A percentile compares a stretch with the other conserved stretches of the same genome.
phyloP scores from a whole-genome alignment of 1,284 basidiomycete species.

The Kalmanozyma brasiliensis region DNA sequence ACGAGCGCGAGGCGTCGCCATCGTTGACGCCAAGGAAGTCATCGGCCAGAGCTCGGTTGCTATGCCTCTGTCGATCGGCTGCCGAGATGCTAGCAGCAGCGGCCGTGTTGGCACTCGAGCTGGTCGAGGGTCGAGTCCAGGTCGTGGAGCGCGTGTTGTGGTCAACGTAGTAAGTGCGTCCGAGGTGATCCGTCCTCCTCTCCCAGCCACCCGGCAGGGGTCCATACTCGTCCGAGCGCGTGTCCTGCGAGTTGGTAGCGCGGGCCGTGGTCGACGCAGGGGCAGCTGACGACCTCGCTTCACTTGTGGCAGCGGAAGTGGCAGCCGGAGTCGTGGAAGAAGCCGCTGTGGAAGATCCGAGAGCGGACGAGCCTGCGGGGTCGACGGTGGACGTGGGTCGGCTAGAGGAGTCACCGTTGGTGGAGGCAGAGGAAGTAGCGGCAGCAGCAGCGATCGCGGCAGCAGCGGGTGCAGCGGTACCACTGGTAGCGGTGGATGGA shows the following conservation, averaged over 20 bases:
- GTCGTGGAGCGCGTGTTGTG: slow-evolving; percentile 94
- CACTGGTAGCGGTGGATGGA: slow-evolving; percentile 37
- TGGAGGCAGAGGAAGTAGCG: slow-evolving; percentile 21
- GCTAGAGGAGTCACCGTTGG: slow-evolving; percentile 27
- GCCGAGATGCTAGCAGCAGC: slow-evolving; percentile 57
- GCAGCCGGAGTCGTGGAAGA: slow-evolving; percentile 17
- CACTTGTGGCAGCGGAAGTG: slow-evolving; percentile 7
- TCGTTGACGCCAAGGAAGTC: slow-evolving; percentile 67
- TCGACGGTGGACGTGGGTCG: slow-evolving; percentile 39
- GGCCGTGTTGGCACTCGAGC: slow-evolving; percentile 52
- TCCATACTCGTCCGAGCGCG: slow-evolving; percentile 58
- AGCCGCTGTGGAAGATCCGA: slow-evolving; percentile 11
- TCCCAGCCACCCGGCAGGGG: slow-evolving; percentile 89
- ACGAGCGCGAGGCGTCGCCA: slow-evolving; percentile 39
- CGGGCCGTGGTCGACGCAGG: slow-evolving; percentile 22
- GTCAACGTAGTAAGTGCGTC: slow-evolving; percentile 80
- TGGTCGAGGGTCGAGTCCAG: slow-evolving; percentile 75
- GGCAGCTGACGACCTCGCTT: slow-evolving; percentile 28
- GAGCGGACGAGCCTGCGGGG: slow-evolving; percentile 18
- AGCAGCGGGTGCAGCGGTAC: slow-evolving; percentile 23
- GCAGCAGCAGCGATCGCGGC: slow-evolving; percentile 14
- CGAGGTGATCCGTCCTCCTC: slow-evolving; percentile 85
- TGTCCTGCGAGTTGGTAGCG: slow-evolving; percentile 32
- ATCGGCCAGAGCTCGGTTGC: slow-evolving; percentile 65
- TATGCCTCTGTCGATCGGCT: slow-evolving; percentile 63